phyloP scores from a whole-genome alignment of 176 grass and related monocot genomes.

The Ananas comosus region DNA sequence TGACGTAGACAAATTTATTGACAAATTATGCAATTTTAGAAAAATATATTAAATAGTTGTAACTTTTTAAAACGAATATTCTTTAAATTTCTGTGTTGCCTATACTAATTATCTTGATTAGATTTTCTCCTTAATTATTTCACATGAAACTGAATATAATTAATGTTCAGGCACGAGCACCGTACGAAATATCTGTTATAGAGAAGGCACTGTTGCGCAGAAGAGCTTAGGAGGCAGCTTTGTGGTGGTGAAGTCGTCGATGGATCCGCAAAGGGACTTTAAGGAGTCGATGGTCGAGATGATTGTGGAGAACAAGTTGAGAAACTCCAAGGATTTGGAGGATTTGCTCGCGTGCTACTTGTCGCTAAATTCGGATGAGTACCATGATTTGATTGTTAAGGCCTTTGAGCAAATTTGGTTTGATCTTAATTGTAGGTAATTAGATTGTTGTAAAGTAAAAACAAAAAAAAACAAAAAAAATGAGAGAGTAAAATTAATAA shows the following conservation, averaged over 20 bases:
- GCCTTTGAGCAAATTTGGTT: conserved; percentile 83
- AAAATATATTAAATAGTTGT: too few species aligned
- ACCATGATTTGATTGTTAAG: conserved; percentile 83
- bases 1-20: too few species aligned
- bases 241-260: conserved; percentile 68
- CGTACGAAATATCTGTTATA: not conserved
- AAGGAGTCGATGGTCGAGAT: conserved; percentile 94
- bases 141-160: too few species aligned
- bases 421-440: conserved; percentile 31
- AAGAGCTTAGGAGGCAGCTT: conserved; percentile 42
- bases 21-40: too few species aligned
- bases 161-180: too few species aligned
- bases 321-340: conserved; percentile 63
- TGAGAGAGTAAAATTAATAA: conserved; percentile 11
- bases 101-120: too few species aligned
- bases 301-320: conserved; percentile 70
- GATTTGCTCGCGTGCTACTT: conserved; percentile 95
- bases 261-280: conserved; percentile 68
- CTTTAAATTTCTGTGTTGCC: too few species aligned
- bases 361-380: conserved; percentile 68
- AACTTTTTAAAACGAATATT: too few species aligned
- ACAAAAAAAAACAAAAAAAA: not conserved
- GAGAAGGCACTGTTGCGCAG: not conserved
- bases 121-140: too few species aligned
- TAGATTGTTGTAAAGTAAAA: conserved; percentile 23